Base-by-base conservation (phyloP, 441 rosid species). In the Breynia disticha region DNA sequence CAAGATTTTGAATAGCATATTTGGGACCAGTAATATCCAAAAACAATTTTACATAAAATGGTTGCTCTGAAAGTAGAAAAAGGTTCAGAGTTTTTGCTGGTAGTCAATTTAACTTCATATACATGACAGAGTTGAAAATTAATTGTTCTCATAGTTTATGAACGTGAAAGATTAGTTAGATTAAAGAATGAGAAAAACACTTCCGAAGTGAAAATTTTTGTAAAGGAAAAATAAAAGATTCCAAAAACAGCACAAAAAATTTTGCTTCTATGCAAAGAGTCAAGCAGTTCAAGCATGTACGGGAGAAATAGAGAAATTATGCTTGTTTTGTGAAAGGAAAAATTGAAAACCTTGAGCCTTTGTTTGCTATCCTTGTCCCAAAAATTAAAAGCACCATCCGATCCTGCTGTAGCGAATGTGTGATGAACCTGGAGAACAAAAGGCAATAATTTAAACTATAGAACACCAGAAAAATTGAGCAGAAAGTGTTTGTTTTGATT, bases 321-420 rank as follows among this genome's bases (percentile, higher is more conserved):
- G 35, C 5, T 5, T 28, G 35, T 28, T 28, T 28, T 41, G 7
- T 41, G 10, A 41, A 6, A 41, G 13, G 44, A 3, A 41, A 11
- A 7, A 9, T 9, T 1, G 3, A 42, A 32, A 58, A 87, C 98
- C 98, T 93, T 88, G 35, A 93, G 87, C 56, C 95, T 77, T 65
- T 88, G 97, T 67, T 93, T 93, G 65, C 95, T 93, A 61, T 93
- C 98, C 86, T 93, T 93, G 76, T 93, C 98, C 98, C 98, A 93
- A 66, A 93, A 93, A 62, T 86, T 84, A 68, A 86, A 88, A 54
- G 91, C 82, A 56, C 97, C 98, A 71, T 93, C 97, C n/a, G 97
- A 93, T 32, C 98, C 95, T 7, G 98, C 94, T 19, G 97, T 93
- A 48, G 97, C 91, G 81, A 93, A 93, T 20, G 98, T 88, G 60